These are phyloP conservation scores for Phytophthora sansomeana DNA, from an alignment of 352 stramenopile genomes.

Conservation along the genomic window DNA sequence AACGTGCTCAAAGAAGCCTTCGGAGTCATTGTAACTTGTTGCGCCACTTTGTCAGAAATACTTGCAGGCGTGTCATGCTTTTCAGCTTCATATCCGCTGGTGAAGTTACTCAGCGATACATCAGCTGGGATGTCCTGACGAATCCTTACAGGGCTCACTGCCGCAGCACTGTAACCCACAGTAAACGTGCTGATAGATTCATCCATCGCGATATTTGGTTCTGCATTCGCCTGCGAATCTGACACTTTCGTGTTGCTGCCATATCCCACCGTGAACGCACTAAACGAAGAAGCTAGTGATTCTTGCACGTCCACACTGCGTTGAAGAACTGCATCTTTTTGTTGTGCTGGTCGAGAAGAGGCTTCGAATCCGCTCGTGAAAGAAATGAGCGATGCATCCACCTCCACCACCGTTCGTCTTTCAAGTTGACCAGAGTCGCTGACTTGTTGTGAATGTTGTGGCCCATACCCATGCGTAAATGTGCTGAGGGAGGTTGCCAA, in stretches of 20 bases:
- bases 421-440: neutral
- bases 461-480: slow-evolving; percentile 11
- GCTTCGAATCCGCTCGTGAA: slow-evolving; percentile 53
- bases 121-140: slow-evolving; percentile 30
- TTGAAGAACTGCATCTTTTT: neutral
- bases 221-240: neutral
- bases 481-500: slow-evolving; percentile 26
- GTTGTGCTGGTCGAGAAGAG: slow-evolving; percentile 3
- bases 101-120: slow-evolving; percentile 45
- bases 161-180: neutral
- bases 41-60: neutral
- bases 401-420: neutral
- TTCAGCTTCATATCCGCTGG: slow-evolving; percentile 23
- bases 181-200: slow-evolving; percentile 18
- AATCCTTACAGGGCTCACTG: neutral
- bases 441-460: neutral
- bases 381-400: slow-evolving; percentile 47
- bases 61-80: neutral
- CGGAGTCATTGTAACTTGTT: neutral
- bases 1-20: neutral
- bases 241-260: neutral
- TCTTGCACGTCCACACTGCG: neutral
- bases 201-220: neutral
- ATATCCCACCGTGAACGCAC: slow-evolving; percentile 47
- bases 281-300: slow-evolving; percentile 45